These are phyloP conservation scores for Apodospora peruviana DNA, from an alignment of 495 filamentous ascomycete species.

Conservation along the genomic window DNA sequence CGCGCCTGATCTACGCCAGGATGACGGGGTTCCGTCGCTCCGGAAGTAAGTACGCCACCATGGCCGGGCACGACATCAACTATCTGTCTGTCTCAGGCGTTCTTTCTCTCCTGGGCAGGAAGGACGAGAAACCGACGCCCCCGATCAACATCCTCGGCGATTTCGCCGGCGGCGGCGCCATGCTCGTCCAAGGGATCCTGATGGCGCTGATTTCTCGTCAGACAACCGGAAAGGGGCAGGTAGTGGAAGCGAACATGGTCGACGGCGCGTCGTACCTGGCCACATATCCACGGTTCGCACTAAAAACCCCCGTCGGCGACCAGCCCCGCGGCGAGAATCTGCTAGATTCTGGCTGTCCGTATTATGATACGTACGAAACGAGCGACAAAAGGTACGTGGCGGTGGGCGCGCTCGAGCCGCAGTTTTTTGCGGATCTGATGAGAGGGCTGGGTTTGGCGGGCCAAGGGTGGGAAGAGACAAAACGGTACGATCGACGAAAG, in stretches of 20 bases:
- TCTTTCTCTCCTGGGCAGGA: conserved; percentile 66
- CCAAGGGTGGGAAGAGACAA: conserved; percentile 46
- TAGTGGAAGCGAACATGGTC: conserved; percentile 96
- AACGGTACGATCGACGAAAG: conserved; percentile 48
- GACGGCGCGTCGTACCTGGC: conserved; percentile 77
- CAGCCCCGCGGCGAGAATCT: conserved; percentile 65
- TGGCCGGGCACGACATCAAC: conserved; percentile 98
- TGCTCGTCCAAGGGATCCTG: conserved; percentile 65
- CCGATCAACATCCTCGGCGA: conserved; percentile 83
- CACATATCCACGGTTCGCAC: conserved; percentile 63
- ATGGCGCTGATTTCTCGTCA: conserved; percentile 52
- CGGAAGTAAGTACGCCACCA: conserved; percentile 72
- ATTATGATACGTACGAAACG: conserved; percentile 83
- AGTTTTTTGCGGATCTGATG: conserved; percentile 69
- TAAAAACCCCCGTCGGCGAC: conserved; percentile 55
- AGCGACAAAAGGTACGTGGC: conserved; percentile 78
- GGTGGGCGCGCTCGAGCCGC: conserved; percentile 83
- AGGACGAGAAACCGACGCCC: conserved; percentile 62
- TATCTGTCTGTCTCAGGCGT: conserved; percentile 87
- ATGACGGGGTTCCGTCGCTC: conserved; percentile 87
- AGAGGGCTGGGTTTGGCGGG: conserved; percentile 55
- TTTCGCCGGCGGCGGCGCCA: conserved; percentile 85
- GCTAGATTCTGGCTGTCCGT: conserved; percentile 80
- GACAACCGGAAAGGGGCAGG: conserved; percentile 66
- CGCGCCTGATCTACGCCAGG: conserved; percentile 73